phyloP scores from a whole-genome alignment of 371 early-diverging fungal genomes.

The Dinochytrium kinnereticum region DNA sequence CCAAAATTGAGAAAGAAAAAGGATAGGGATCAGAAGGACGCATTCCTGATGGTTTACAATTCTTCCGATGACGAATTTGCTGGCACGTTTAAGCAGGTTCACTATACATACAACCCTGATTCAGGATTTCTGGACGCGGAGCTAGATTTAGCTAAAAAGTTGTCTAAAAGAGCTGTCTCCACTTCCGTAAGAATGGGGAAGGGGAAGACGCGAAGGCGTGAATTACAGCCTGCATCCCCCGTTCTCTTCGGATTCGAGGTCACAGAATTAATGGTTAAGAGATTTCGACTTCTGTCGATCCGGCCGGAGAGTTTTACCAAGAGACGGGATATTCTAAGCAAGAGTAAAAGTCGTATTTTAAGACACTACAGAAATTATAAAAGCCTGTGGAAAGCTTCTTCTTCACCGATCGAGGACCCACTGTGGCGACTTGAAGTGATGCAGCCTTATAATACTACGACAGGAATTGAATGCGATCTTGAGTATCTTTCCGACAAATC shows the following conservation, averaged over 20 bases:
- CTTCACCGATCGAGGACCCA: neutral
- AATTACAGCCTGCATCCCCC: neutral
- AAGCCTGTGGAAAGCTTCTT: slow-evolving; percentile 2
- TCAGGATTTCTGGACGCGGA: neutral
- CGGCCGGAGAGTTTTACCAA: too few relatives aligned
- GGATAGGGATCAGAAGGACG: too few relatives aligned
- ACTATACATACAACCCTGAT: neutral
- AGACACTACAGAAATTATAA: too few relatives aligned
- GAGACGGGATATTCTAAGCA: too few relatives aligned
- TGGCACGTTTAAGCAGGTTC: neutral
- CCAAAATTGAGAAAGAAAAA: neutral
- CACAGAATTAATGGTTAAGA: neutral
- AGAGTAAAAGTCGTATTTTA: too few relatives aligned
- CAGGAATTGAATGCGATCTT: too few relatives aligned
- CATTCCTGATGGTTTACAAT: neutral
- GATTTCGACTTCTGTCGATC: neutral
- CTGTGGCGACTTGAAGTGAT: neutral
- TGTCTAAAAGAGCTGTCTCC: neutral
- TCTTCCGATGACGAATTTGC: slow-evolving; percentile 1
- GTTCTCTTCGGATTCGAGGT: neutral
- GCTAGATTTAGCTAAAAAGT: neutral
- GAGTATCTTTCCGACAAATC: neutral
- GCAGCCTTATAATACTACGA: too few relatives aligned
- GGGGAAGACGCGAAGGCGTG: neutral
- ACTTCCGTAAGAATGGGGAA: too few relatives aligned